Evolutionary conservation across 169 alveolate genomes (phyloP), one percentile per base, ranked within the genome.

Genomic region (Theileria annulata): DNA sequence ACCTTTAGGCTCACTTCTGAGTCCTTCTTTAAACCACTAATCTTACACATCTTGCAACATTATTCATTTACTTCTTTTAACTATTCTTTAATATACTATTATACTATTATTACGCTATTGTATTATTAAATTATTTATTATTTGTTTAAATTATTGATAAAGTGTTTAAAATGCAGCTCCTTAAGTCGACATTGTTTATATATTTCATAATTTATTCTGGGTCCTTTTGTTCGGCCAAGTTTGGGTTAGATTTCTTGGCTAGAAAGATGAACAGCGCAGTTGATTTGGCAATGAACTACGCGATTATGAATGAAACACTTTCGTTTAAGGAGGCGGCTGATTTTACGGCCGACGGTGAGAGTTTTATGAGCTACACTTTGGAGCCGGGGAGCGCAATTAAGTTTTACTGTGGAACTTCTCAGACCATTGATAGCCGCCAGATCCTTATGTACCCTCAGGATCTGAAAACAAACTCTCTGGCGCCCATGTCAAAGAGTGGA

Each of bases 361-460:
- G 47, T 28, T n/a, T 75, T 47, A 15, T 10, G 5, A 63, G 37
- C 3, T 42, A 64, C n/a, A 79, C 69, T 9, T 37, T 82, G 1
- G 30, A 13, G 42, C 85, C 85, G 47, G 89, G 89, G 1, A 35
- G 77, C 33, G 42, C 89, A 2, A 6, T 82, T 15, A 82, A 35
- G 59, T 71, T 72, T 23, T 6, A 47, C 30, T 82, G 89, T 37
- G 85, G 85, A 2, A 82, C 35, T 17, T 21, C 17, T 15, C 56
- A 62, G 27, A 21, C 48, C n/a, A 27, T 27, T 3, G 31, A 59
- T 6, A 30, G 31, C 30, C 81, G 81, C 3, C 4, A 10, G 23
- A 72, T 75, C 49, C 33, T 25, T 30, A 13, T 75, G 30, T 56
- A 23, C 28, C 85, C 85, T 19, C 17, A 54, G 19, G 79, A 82